A percentile compares a stretch with the other conserved stretches of the same genome.
These are phyloP conservation scores for Botrytis aclada DNA, from an alignment of 2,329 filamentous ascomycete genomes.

Conservation along the genomic window DNA sequence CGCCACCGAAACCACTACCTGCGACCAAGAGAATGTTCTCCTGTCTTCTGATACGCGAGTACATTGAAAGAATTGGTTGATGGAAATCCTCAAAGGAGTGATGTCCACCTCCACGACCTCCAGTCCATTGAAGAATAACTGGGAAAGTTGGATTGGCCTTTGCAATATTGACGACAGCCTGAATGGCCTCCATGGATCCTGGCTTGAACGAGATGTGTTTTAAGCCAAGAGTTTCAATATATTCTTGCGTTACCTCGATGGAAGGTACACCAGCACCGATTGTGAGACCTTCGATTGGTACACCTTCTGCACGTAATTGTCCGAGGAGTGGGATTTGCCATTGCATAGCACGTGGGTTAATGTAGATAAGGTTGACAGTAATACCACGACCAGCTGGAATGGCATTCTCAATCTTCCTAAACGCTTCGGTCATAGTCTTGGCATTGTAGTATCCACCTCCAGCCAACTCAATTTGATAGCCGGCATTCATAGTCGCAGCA, in stretches of 20 bases:
- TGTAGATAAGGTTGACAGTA: conserved; percentile 86
- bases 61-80: conserved; percentile 87
- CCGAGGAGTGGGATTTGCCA: conserved; percentile 89
- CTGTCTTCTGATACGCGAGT: conserved; percentile 78
- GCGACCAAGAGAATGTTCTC: conserved; percentile 86
- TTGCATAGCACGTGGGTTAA: conserved; percentile 82
- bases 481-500: conserved; percentile 87
- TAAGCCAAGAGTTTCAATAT: conserved; percentile 86
- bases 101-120: conserved; percentile 88
- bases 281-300: conserved; percentile 87
- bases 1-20: conserved; percentile 86
- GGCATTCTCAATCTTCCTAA: conserved; percentile 78
- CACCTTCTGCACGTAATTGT: conserved; percentile 76
- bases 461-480: conserved; percentile 89
- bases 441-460: conserved; percentile 87
- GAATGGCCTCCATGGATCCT: conserved; percentile 82
- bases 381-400: conserved; percentile 86
- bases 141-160: conserved; percentile 93
- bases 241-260: conserved; percentile 88
- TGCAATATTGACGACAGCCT: conserved; percentile 86
- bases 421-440: conserved; percentile 76
- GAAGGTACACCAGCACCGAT: conserved; percentile 93
- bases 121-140: conserved; percentile 92
- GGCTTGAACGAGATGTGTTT: conserved; percentile 96
- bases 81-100: conserved; percentile 97